These are phyloP conservation scores for Biscogniauxia marginata DNA, from an alignment of 2,329 filamentous ascomycete genomes.

Conservation along the genomic window DNA sequence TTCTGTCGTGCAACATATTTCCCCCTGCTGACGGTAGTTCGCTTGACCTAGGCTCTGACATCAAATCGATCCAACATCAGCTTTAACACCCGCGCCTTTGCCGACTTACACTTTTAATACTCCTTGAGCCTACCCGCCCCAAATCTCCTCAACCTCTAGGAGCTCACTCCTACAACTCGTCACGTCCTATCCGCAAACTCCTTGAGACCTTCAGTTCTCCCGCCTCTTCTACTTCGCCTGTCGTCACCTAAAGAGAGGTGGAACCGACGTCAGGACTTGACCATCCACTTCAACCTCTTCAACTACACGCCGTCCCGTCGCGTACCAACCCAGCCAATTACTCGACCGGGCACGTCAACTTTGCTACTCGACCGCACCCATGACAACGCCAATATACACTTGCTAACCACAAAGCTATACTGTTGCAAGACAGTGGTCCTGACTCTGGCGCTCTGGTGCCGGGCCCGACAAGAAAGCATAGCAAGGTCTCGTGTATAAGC, in stretches of 20 bases:
- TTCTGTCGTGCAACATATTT: neutral
- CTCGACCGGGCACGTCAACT: neutral
- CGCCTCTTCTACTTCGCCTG: too few relatives aligned
- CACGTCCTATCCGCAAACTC: too few relatives aligned
- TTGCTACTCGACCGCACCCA: neutral
- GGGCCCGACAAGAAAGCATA: neutral
- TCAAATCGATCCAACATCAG: constrained; percentile 21
- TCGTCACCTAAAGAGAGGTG: too few relatives aligned
- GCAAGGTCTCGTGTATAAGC: neutral
- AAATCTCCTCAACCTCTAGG: neutral
- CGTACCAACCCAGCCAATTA: neutral
- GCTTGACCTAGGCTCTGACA: constrained; percentile 17
- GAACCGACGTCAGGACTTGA: too few relatives aligned
- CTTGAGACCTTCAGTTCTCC: too few relatives aligned
- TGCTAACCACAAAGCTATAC: neutral
- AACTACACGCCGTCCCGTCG: neutral
- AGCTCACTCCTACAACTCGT: too few relatives aligned
- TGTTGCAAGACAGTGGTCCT: neutral
- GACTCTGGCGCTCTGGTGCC: neutral
- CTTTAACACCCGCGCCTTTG: constrained; percentile 12
- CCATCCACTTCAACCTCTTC: neutral
- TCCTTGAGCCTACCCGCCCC: constrained; percentile 13
- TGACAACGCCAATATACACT: neutral
- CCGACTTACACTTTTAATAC: constrained; percentile 7
- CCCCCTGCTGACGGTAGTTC: neutral